A percentile compares a stretch with the other conserved stretches of the same genome.
Evolutionary conservation across 2,329 filamentous ascomycete genomes (phyloP).

Genomic region (Magnaporthiopsis rhizophila): DNA sequence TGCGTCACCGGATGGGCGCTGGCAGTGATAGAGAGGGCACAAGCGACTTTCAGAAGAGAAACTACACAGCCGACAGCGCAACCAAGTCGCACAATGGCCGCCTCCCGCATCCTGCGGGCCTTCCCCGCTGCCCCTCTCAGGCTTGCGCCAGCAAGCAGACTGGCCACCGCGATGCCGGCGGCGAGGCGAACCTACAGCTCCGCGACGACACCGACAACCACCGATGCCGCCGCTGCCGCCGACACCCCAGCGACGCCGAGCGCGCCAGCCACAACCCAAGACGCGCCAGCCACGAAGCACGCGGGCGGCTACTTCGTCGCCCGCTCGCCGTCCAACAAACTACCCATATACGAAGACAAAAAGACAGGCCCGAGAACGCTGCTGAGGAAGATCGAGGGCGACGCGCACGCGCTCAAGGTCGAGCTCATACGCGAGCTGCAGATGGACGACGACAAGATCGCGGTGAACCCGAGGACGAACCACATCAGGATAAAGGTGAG

Average conservation of each 20-base stretch:
- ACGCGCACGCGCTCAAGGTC: conserved; percentile 52
- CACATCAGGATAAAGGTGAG: conserved; percentile 70
- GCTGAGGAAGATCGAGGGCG: conserved; percentile 73
- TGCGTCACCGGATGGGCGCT: neutral
- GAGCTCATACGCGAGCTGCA: conserved; percentile 55
- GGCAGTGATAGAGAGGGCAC: neutral
- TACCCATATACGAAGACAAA: conserved; percentile 67
- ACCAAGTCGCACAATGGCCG: neutral
- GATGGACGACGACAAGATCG: conserved; percentile 45
- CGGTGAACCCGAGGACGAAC: conserved; percentile 52
- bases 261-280: too few species aligned
- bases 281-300: neutral
- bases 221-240: neutral
- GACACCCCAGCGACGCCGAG: neutral
- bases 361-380: conserved; percentile 75
- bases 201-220: neutral
- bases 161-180: neutral
- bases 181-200: neutral
- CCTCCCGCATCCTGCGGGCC: neutral
- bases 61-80: too few species aligned
- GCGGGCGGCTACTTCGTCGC: conserved; percentile 52
- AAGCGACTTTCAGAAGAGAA: too few species aligned
- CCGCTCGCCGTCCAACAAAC: conserved; percentile 61
- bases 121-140: neutral
- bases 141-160: neutral